Conservation (phyloP, 2,329 filamentous ascomycete species). For the Zasmidium cellare region DNA sequence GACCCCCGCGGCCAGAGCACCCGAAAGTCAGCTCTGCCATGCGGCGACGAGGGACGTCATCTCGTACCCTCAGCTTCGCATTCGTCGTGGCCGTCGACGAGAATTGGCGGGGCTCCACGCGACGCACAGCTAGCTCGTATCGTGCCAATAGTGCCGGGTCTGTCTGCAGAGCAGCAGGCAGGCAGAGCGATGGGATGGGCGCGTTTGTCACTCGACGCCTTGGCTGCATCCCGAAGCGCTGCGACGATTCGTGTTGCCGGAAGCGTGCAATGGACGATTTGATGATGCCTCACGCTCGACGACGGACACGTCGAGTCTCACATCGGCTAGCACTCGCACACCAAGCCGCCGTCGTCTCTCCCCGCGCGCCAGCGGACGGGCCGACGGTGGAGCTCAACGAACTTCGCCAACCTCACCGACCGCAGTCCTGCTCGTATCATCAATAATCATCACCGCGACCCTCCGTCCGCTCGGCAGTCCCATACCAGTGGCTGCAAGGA, state of each 20-base stretch:
- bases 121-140: background rate
- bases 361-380: background rate
- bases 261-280: no score
- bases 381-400: background rate
- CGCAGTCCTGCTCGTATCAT: no score
- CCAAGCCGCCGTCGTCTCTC: background rate
- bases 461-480: background rate
- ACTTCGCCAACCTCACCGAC: background rate
- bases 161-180: background rate
- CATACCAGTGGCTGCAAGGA: constrained; percentile 9
- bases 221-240: background rate
- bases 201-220: no score
- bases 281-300: no score
- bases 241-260: background rate
- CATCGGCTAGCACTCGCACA: background rate
- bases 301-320: background rate
- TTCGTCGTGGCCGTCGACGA: background rate
- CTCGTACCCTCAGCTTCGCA: background rate
- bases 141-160: background rate
- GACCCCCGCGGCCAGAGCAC: background rate
- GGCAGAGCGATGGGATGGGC: no score
- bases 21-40: background rate
- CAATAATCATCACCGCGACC: background rate
- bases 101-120: background rate
- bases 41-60: background rate